Evolutionary conservation across 2,329 filamentous ascomycete species (phyloP).

Genomic region (Penicillium sclerotiorum): DNA sequence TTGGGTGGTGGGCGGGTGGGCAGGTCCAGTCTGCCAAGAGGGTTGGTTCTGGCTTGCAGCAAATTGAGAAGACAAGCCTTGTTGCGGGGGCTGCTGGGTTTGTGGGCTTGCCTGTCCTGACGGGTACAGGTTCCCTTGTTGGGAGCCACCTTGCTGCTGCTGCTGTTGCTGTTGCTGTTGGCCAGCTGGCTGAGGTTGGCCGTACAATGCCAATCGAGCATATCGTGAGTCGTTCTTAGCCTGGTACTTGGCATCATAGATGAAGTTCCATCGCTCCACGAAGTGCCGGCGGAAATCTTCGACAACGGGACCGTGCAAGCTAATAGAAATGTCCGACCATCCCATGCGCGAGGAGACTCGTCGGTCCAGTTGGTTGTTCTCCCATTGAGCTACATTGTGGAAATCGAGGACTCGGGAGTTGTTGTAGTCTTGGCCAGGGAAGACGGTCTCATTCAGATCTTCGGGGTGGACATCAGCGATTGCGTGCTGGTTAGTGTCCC

Average conservation of each 20-base stretch:
- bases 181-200: conserved; percentile 29
- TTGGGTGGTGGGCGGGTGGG: conserved; percentile 9
- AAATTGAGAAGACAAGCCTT: conserved; percentile 10
- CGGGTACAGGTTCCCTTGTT: conserved; percentile 16
- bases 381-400: conserved; percentile 73
- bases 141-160: conserved; percentile 10
- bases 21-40: conserved; percentile 10
- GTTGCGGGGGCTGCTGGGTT: conserved; percentile 17
- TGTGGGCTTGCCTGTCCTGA: conserved; percentile 20
- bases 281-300: conserved; percentile 78
- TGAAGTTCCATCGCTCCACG: conserved; percentile 87
- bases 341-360: conserved; percentile 83
- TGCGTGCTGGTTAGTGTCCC: conserved; percentile 84
- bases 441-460: conserved; percentile 74
- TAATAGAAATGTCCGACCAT: conserved; percentile 85
- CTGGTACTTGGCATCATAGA: conserved; percentile 79
- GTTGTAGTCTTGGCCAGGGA: conserved; percentile 91
- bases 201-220: conserved; percentile 38
- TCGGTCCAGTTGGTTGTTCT: conserved; percentile 84
- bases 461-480: conserved; percentile 82
- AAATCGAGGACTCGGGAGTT: conserved; percentile 85
- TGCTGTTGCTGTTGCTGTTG: conserved; percentile 6
- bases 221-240: conserved; percentile 58
- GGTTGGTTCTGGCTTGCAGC: conserved; percentile 4
- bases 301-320: conserved; percentile 72